These are phyloP conservation scores for Aspergillus cristatus DNA, from an alignment of 495 filamentous ascomycete species.

Conservation along the genomic window DNA sequence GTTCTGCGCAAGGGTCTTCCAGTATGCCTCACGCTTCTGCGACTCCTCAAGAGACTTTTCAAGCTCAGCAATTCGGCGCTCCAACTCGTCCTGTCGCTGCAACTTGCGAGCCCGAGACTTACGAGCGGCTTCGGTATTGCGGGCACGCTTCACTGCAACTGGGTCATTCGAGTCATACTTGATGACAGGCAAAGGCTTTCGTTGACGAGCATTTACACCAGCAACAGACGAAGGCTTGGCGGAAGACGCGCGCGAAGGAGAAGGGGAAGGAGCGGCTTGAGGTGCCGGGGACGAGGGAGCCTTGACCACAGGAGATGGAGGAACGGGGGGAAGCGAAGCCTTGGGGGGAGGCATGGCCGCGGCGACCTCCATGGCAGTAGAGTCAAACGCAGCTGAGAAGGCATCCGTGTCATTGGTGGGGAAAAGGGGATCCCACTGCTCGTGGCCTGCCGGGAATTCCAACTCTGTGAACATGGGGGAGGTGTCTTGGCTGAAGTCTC, in stretches of 20 bases:
- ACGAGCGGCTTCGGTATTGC: conserved; percentile 90
- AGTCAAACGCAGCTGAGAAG: conserved; percentile 31
- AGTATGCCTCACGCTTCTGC: conserved; percentile 49
- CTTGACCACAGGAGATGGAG: conserved; percentile 24
- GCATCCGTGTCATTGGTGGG: conserved; percentile 33
- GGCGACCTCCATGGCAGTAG: conserved; percentile 21
- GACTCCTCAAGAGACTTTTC: conserved; percentile 34
- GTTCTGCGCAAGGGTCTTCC: conserved; percentile 46
- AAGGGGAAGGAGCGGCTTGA: conserved; percentile 32
- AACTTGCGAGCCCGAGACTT: conserved; percentile 86
- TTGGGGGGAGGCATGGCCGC: conserved; percentile 21
- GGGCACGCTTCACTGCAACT: conserved; percentile 80
- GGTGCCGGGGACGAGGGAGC: conserved; percentile 15
- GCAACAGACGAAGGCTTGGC: conserved; percentile 56
- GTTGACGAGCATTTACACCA: conserved; percentile 60
- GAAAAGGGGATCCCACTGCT: conserved; percentile 54
- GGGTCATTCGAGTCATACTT: conserved; percentile 49
- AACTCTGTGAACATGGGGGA: conserved; percentile 53
- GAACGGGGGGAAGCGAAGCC: conserved; percentile 18
- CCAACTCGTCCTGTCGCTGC: conserved; percentile 55
- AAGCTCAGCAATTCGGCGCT: conserved; percentile 41
- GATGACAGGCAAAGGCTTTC: conserved; percentile 77
- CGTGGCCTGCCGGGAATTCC: conserved; percentile 21
- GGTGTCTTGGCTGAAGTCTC: conserved; percentile 54
- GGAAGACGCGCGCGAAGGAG: conserved; percentile 31